Percentiles rank a stretch among this genome's conserved stretches.
These are phyloP conservation scores for Rhynchospora pubera DNA, from an alignment of 176 grass and related monocot genomes.

Conservation along the genomic window DNA sequence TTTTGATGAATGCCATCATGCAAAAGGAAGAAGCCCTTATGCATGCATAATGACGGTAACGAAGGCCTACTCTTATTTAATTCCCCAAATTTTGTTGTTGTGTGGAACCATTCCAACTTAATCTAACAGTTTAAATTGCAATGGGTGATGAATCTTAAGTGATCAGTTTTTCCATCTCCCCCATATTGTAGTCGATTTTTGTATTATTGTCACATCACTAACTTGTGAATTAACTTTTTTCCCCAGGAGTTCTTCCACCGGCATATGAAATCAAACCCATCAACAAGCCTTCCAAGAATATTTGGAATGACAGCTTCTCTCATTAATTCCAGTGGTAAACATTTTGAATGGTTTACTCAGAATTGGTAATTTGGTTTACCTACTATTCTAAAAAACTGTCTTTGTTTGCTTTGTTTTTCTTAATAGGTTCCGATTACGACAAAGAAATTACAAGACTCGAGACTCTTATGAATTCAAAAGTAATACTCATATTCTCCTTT, in stretches of 20 bases:
- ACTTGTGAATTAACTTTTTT: neutral
- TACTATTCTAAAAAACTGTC: neutral
- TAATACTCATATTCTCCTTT: neutral
- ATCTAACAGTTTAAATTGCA: neutral
- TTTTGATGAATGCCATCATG: conserved; percentile 76
- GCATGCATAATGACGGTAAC: conserved; percentile 67
- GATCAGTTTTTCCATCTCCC: neutral
- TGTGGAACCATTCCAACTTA: neutral
- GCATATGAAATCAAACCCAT: conserved; percentile 29
- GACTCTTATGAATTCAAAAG: conserved; percentile 75
- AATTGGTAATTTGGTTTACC: conserved; percentile 2
- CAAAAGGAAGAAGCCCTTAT: conserved; percentile 43
- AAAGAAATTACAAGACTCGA: conserved; percentile 44
- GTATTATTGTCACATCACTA: neutral
- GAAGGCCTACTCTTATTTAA: neutral
- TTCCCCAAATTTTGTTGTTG: neutral
- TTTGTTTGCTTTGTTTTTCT: neutral
- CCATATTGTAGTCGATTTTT: conserved; percentile 20
- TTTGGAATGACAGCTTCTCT: conserved; percentile 82
- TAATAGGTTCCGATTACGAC: neutral
- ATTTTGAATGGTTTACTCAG: neutral
- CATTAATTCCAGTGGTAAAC: conserved; percentile 49
- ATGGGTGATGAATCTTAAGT: neutral
- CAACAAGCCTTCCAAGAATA: conserved; percentile 48
- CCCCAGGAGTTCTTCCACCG: conserved; percentile 70